Base-by-base conservation (phyloP, 148 eudicot genomes). In the Fagopyrum homotropicum region DNA sequence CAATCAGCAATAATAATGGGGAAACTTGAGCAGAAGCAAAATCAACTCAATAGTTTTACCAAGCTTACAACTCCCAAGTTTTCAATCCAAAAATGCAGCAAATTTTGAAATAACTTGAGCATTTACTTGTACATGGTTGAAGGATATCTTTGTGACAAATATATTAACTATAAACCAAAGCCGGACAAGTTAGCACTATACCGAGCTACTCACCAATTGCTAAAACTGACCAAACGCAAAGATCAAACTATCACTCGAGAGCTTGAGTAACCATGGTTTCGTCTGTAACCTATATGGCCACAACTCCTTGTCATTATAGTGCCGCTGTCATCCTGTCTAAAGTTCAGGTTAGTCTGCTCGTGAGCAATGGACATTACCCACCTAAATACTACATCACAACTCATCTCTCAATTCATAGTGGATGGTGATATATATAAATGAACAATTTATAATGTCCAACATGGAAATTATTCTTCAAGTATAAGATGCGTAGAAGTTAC, bases 281-380 rank as follows among this genome's bases (percentile, higher is more conserved):
- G 26, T 22, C 26, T 22, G 26, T 22, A 22, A 22, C 26, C 26
- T 22, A 22, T 22, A 22, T 22, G 26, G 26, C 26, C 26, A 22
- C 26, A 22, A 22, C 26, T 22, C 26, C 26, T 22, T 22, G 26
- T 22, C 26, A 22, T 22, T 22, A 22, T 22, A 48, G 10, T 7
- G 51, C 9, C 51, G 12, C 52, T 49, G 50, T 82, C 82, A 72
- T 85, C 26, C 26, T 35, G 40, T 35, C 40, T 35, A 22, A 49
- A 5, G 52, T 49, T 49, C 52, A 12, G 52, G 52, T 12, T 49
- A 49, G 6, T 49, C 12, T 49, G 52, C 52, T 49, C 9, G 52
- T 49, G 52, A 10, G 52, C 52, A 49, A 49, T 49, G 12, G 6
- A 49, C 9, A 49, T 49, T 49, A 8, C 6, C 52, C 12, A 49